Conservation (phyloP, 1,284 basidiomycete genomes). For the Omphalotus olearius region DNA sequence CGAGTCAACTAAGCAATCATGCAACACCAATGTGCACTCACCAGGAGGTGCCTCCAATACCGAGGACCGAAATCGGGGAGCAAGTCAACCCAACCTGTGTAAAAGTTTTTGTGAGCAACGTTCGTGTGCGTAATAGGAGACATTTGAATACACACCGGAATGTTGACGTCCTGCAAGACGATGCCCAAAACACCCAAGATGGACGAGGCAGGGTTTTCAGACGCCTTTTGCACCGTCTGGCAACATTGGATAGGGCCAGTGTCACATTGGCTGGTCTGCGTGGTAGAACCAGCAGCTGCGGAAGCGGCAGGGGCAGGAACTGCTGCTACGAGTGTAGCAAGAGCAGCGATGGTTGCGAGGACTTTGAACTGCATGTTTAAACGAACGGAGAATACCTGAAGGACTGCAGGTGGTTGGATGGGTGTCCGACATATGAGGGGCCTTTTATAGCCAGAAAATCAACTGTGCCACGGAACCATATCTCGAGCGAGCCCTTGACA, state of each 20-base stretch:
- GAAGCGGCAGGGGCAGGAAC: constrained; percentile 13
- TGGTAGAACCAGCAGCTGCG: constrained; percentile 11
- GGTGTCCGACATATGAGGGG: neutral
- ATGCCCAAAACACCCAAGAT: neutral
- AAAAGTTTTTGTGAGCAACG: neutral
- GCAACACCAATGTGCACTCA: neutral
- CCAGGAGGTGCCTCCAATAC: constrained; percentile 1
- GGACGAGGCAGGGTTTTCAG: neutral
- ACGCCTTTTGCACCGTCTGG: neutral
- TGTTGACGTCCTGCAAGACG: neutral
- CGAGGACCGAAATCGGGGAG: constrained; percentile 8
- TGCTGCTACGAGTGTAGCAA: constrained; percentile 24
- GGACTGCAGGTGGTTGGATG: constrained; percentile 10
- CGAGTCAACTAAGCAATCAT: neutral
- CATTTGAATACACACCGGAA: neutral
- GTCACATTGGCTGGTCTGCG: neutral
- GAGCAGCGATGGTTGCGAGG: constrained; percentile 9
- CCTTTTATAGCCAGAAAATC: too few relatives aligned
- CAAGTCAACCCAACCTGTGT: constrained; percentile 5
- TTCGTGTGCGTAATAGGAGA: neutral
- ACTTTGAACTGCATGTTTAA: constrained; percentile 7
- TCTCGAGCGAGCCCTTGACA: too few relatives aligned
- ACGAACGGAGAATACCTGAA: constrained; percentile 3
- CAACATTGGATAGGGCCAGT: constrained; percentile 14
- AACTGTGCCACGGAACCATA: too few relatives aligned